Evolutionary conservation across 2,329 filamentous ascomycete genomes (phyloP), one percentile per base, ranked within the genome.

Genomic region (Hypoxylon sp.): DNA sequence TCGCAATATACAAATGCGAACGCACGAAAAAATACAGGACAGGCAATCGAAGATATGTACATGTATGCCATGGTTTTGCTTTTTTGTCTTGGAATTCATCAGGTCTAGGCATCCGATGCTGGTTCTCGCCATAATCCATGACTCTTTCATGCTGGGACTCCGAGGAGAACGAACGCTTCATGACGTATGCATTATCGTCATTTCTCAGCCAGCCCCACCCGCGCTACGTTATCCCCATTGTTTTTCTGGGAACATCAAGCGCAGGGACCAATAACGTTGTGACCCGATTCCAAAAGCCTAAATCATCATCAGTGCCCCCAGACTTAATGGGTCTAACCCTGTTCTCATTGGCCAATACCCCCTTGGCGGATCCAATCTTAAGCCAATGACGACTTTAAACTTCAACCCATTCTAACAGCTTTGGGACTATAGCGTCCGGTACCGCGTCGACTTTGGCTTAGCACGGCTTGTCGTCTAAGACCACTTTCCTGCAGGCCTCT

Each of bases 171-270:
- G 35, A 62, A 70, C 48, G 61, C 58, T 60, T 11, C 44, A 73
- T 73, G 72, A 73, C 72, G 72, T 73, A 72, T 58, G 44, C 27
- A 17, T 40, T 58, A 70, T 66, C 72, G 70, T 73, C 71, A 72
- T 70, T 72, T 68, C 69, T 65, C 61, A 70, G 64, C 42, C 48
- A 20, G 55, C 44, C 62, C 68, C 65, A 64, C 64, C 42, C 51
- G 37, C 49, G 37, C 64, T 56, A 61, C 3, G 13, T 33, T 11
- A 14, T 63, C 42, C n/a, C 70, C 62, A 63, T 46, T 65, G n/a
- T 59, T 69, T 68, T 58, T 48, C 65, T 69, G 61, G 63, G 61
- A 72, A 61, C 44, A 54, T 40, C n/a, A 53, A 31, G 51, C 31
- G 50, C 64, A 67, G 48, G 48, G 61, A 59, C 64, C 62, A 68